Evolutionary conservation across 2,329 filamentous ascomycete genomes (phyloP).

Genomic region (Diaporthe sp.): DNA sequence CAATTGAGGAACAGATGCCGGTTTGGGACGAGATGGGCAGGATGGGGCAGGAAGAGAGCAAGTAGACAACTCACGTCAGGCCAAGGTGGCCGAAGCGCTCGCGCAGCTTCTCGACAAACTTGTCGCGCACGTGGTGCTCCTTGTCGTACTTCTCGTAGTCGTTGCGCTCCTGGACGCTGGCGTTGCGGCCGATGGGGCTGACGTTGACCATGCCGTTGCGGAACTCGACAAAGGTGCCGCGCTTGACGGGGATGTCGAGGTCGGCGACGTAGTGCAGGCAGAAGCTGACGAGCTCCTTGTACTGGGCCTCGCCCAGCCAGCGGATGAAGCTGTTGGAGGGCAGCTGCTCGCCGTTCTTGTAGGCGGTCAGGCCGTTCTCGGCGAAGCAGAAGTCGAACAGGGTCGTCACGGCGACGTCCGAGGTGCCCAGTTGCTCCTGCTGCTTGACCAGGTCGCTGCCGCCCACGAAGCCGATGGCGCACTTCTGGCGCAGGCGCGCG

Average conservation of each 20-base stretch:
- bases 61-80: constrained; percentile 74
- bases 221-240: constrained; percentile 88
- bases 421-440: constrained; percentile 89
- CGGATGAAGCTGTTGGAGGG: constrained; percentile 87
- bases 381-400: constrained; percentile 99
- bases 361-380: constrained; percentile 95
- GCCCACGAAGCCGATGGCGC: constrained; percentile 91
- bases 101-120: constrained; percentile 80
- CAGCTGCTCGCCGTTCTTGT: constrained; percentile 81
- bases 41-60: neutral
- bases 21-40: neutral
- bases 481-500: constrained; percentile 82
- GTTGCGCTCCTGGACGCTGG: constrained; percentile 80
- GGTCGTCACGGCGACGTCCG: constrained; percentile 75
- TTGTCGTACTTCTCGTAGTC: constrained; percentile 87
- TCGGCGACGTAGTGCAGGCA: constrained; percentile 86
- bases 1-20: neutral
- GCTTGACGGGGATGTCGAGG: constrained; percentile 84
- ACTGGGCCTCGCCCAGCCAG: constrained; percentile 86
- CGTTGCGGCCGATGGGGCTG: constrained; percentile 86
- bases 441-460: constrained; percentile 94
- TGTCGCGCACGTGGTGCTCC: constrained; percentile 78
- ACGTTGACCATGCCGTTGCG: constrained; percentile 93
- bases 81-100: constrained; percentile 86
- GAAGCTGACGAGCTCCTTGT: constrained; percentile 82